phyloP scores from a whole-genome alignment of 306 rosid genomes.

The Inga oerstediana region DNA sequence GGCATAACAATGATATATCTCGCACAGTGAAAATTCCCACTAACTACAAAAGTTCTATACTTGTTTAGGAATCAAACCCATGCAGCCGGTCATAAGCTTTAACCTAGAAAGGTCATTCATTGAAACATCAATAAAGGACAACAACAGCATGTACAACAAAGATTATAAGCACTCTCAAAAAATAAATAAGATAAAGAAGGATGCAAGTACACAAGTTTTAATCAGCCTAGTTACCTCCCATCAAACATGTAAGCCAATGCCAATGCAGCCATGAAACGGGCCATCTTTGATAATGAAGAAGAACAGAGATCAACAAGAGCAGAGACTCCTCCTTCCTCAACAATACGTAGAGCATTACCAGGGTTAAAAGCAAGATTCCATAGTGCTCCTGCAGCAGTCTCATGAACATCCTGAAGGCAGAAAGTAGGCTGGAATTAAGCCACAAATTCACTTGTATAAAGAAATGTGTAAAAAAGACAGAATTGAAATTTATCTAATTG shows the following conservation, averaged over 20 bases:
- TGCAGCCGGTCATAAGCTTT: not conserved
- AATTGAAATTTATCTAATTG: not conserved
- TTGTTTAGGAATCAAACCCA: constrained; percentile 6
- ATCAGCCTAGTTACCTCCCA: constrained; percentile 69
- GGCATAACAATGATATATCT: not conserved
- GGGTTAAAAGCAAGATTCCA: constrained; percentile 99
- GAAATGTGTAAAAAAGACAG: constrained; percentile 20
- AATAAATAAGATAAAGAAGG: constrained; percentile 8
- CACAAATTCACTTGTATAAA: constrained; percentile 20
- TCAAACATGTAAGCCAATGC: constrained; percentile 99
- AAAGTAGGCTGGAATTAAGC: constrained; percentile 33
- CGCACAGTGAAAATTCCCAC: not conserved
- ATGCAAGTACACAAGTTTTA: not conserved
- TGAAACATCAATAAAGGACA: constrained; percentile 5
- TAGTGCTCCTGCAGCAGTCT: constrained; percentile 99
- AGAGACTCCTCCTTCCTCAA: constrained; percentile 97
- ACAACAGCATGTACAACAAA: not conserved
- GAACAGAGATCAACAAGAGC: constrained; percentile 96
- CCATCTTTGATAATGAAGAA: constrained; percentile 95
- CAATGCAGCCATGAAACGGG: constrained; percentile 98
- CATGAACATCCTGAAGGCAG: constrained; percentile 94
- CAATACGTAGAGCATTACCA: constrained; percentile 93
- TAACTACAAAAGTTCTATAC: constrained; percentile 2
- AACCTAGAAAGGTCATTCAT: not conserved
- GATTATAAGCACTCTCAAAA: not conserved